Evolutionary conservation across 192 early-diverging fungal species (phyloP), one percentile per base, ranked within the genome.

Genomic region (Powellomyces hirtus): DNA sequence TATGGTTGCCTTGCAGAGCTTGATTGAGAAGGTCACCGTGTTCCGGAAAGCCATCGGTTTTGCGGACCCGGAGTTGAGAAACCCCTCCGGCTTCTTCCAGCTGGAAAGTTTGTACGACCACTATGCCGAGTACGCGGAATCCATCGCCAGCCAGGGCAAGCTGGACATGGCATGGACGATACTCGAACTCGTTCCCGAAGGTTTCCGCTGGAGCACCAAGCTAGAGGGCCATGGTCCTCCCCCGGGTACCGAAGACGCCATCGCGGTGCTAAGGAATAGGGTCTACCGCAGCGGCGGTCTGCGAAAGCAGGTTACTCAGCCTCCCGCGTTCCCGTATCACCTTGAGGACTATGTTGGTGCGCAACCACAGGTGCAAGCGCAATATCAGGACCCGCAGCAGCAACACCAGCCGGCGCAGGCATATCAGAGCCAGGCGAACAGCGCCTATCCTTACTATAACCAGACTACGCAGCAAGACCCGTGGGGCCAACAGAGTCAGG

Each of bases 41-140:
- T 96, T 98, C 82, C 88, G 93, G 33, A 89, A 90, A 51, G 97
- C 95, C 0, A 91, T 98, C 50, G 86, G 89, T 50, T 99, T 89
- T 77, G 87, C 92, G 33, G 97, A 99, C 66, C 73, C 88, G 13
- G 86, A 89, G 14, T 67, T 93, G 33, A 46, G 70, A 31, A 66
- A 78, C 30, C 62, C 74, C 66, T 73, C 58, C 38, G 68, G 51
- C 26, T 26, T 81, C 10, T 83, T 77, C 46, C 55, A 77, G 24
- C 75, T 93, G 53, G 84, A 89, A 26, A 68, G 79, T 0, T 79
- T 99, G 34, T 98, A 97, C 68, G 84, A 91, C 62, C 83, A 85
- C 44, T 97, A 94, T 64, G 80, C 86, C 35, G 92, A 97, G 61
- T 99, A 98, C 78, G 91, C 94, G 7, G 77, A 87, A 56, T 68